Base-by-base conservation (phyloP, 2,329 filamentous ascomycete genomes). In the Teratosphaeria gauchensis region DNA sequence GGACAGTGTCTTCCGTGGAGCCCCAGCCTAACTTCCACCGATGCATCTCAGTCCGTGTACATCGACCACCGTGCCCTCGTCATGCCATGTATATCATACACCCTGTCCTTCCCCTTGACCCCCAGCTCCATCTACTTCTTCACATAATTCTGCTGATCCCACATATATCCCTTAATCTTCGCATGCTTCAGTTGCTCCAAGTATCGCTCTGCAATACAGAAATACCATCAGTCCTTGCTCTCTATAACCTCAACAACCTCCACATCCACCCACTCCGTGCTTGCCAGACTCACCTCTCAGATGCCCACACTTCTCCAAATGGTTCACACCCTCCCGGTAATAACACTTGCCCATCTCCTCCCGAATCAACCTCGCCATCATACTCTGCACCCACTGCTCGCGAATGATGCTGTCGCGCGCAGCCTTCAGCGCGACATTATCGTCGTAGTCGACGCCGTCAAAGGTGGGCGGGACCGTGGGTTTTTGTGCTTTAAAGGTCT, bases 341-440 rank as follows among this genome's bases (percentile, higher is more conserved):
- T 94, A 94, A 80, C 89, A 94, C 78, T 90, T 92, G 75, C 86
- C 82, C 78, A 94, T 79, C 79, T 94, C 89, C 73, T 92, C 87
- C 64, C 88, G 80, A 58, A 94, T 88, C 63, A 94, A 77, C 62
- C 89, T 82, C 59, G 87, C 88, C 89, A 92, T 94, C 89, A 94
- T 94, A 73, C 87, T 86, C 73, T 84, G 85, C 61, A 94, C 88
- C 90, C 90, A 94, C 78, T 94, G 89, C 78, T 94, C 89, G 63
- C 89, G 82, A 68, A 94, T 83, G 59, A 94, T 82, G 64, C 89
- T 83, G 73, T 94, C 89, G 73, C 92, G 89, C 57, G 89, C 89
- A 62, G 85, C 85, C 80, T 92, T 94, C 72, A 94, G 80, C 66
- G 84, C 84, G 72, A 84, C 84, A 73, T 86, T 90, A 78, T 94